Percentiles rank a stretch among this genome's conserved stretches.
Evolutionary conservation across 2,329 filamentous ascomycete species (phyloP).

Genomic region (Cryoendolithus antarcticus): DNA sequence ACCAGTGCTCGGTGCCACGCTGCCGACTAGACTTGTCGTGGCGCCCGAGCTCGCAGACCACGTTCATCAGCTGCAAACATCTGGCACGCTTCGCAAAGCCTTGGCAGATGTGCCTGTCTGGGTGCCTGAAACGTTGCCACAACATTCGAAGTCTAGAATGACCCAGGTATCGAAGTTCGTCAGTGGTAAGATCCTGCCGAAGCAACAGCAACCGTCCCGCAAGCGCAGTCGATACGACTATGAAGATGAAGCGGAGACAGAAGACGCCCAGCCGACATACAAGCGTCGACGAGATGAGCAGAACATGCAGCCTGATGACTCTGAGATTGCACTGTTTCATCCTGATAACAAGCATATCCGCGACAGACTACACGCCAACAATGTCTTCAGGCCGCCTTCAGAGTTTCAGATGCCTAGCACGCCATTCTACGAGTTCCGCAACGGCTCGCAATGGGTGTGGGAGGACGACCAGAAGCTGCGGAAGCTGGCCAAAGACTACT

Average conservation of each 20-base stretch:
- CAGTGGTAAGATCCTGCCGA: conserved; percentile 64
- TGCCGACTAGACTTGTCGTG: conserved; percentile 15
- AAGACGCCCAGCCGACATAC: conserved; percentile 21
- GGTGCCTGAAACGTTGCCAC: conserved; percentile 1
- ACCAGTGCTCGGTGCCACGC: conserved; percentile 8
- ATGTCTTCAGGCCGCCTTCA: conserved; percentile 85
- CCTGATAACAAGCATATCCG: conserved; percentile 80
- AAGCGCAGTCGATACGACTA: conserved; percentile 81
- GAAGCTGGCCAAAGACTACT: conserved; percentile 75
- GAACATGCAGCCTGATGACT: conserved; percentile 55
- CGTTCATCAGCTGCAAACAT: conserved; percentile 15
- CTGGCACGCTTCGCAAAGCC: conserved; percentile 16
- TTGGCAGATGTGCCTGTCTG: conserved; percentile 15
- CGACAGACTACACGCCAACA: conserved; percentile 78
- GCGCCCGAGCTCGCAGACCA: conserved; percentile 15
- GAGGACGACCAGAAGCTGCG: conserved; percentile 85
- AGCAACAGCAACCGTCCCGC: conserved; percentile 49
- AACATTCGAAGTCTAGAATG: not conserved
- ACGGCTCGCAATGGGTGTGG: conserved; percentile 81
- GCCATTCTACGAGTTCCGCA: conserved; percentile 77
- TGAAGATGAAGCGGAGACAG: conserved; percentile 47
- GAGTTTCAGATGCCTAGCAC: conserved; percentile 85
- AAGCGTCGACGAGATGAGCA: conserved; percentile 27
- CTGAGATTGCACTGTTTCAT: conserved; percentile 75
- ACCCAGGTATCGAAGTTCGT: conserved; percentile 65